Conservation (phyloP, 345 rosid genomes). For the Gossypium ekmanianum region DNA sequence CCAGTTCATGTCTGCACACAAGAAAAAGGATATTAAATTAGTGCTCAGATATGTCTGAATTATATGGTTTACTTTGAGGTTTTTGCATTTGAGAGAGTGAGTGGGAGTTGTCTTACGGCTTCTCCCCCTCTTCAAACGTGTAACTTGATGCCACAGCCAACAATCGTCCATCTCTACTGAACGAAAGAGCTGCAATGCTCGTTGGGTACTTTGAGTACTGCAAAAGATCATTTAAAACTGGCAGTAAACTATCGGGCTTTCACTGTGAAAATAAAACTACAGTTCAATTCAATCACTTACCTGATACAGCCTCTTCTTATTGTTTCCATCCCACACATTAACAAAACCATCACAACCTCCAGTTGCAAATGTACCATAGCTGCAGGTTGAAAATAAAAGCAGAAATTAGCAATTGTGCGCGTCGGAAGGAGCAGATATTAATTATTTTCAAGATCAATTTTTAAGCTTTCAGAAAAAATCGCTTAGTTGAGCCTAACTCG, state of each 20-base stretch:
- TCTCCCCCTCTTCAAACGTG: conserved; percentile 95
- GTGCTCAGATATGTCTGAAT: neutral
- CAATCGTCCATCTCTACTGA: conserved; percentile 92
- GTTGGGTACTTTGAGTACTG: conserved; percentile 94
- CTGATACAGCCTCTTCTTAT: conserved; percentile 98
- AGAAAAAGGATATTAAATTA: conserved; percentile 4
- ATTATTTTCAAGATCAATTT: neutral
- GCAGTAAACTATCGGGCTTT: neutral
- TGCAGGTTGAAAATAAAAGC: conserved; percentile 30
- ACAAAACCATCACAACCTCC: conserved; percentile 99
- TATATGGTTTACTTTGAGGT: neutral
- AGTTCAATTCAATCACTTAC: conserved; percentile 28
- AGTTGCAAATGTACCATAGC: conserved; percentile 98
- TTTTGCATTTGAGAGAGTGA: neutral
- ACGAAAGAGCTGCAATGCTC: conserved; percentile 86
- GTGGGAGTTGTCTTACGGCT: conserved; percentile 50
- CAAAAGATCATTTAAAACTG: conserved; percentile 17
- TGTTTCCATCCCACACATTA: conserved; percentile 97
- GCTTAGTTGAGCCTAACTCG: neutral
- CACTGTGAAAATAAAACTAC: neutral
- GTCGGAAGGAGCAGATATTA: neutral
- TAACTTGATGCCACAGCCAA: conserved; percentile 98
- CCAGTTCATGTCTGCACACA: conserved; percentile 85
- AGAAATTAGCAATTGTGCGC: neutral
- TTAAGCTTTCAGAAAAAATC: neutral